Evolutionary conservation across 768 basidiomycete species (phyloP), one percentile per base, ranked within the genome.

Genomic region (Rhizopogon vinicolor): DNA sequence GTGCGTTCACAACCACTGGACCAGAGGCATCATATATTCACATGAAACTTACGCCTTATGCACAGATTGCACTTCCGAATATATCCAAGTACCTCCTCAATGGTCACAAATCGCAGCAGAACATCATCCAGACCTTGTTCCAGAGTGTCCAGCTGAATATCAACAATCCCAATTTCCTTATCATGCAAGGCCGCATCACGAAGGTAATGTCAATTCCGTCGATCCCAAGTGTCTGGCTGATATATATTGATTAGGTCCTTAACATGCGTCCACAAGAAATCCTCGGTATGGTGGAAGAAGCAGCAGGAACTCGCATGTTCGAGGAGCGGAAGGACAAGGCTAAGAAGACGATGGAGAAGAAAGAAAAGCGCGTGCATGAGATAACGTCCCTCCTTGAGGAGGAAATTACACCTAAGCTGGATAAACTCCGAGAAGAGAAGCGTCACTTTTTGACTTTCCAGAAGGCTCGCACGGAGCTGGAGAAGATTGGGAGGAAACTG

Each of bases 131-230:
- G 64, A 89, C 85, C 29, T 78, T 98, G 13, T 98, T 99, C 65
- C 97, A 98, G 67, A 88, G 91, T 41, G 95, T 99, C 0, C 94
- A 97, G 69, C 83, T 99, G 60, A 98, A 98, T 68, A 98, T 99
- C 80, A 99, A 98, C 74, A 98, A 98, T 71, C 97, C 97, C 43
- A 98, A 98, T 69, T 98, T 98, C 75, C 80, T 99, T 56, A 98
- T 98, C 69, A 98, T 98, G 96, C 97, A 99, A 72, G 96, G 97
- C 29, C 91, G 95, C 49, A 99, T 99, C 68, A 99, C 97, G 10
- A 99, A 98, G 76, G 95, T 90, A 33, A 41, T 71, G 62, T 16
- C 25, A 19, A 9, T 41, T 46, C 41, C 44, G 52, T 52, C 45
- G 10, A 39, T 13, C 14, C 19, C 39, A 7, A 22, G 9, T 16